These are phyloP conservation scores for Diaporthe longicolla DNA, from an alignment of 2,329 filamentous ascomycete species.

Conservation along the genomic window DNA sequence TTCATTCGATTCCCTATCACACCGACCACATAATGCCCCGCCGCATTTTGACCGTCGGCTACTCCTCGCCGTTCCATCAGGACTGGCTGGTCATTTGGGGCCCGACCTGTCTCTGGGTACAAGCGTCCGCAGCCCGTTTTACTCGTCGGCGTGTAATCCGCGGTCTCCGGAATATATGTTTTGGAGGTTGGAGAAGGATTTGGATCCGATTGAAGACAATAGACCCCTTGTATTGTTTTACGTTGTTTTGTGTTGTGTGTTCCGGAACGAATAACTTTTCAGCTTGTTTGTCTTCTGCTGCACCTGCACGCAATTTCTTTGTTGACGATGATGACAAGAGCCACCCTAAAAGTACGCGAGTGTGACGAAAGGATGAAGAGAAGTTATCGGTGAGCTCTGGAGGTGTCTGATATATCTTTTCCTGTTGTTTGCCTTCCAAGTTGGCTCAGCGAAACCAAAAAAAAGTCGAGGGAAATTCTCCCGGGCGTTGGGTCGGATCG, in stretches of 20 bases:
- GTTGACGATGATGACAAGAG: conserved; percentile 29
- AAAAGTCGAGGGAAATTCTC: neutral
- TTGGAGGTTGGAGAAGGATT: neutral
- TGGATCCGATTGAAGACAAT: conserved; percentile 4
- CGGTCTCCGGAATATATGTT: neutral
- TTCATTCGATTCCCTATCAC: conserved; percentile 9
- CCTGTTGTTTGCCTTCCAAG: conserved; percentile 14
- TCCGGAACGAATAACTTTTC: neutral
- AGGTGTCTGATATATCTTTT: neutral
- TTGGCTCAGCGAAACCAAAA: conserved; percentile 20
- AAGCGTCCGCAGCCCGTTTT: neutral
- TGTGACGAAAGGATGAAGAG: neutral
- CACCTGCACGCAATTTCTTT: conserved; percentile 20
- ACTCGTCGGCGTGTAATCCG: conserved; percentile 11
- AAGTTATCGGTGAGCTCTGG: conserved; percentile 7
- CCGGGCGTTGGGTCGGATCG: conserved; percentile 21
- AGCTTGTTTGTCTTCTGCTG: neutral
- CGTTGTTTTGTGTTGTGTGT: conserved; percentile 22
- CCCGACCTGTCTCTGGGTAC: neutral
- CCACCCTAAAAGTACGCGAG: conserved; percentile 20
- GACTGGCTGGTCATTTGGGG: neutral
- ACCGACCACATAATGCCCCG: neutral
- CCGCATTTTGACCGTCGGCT: neutral
- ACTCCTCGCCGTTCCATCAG: neutral
- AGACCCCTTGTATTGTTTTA: conserved; percentile 14